These are phyloP conservation scores for Mimosa pudica DNA, from an alignment of 306 rosid species.

Conservation along the genomic window DNA sequence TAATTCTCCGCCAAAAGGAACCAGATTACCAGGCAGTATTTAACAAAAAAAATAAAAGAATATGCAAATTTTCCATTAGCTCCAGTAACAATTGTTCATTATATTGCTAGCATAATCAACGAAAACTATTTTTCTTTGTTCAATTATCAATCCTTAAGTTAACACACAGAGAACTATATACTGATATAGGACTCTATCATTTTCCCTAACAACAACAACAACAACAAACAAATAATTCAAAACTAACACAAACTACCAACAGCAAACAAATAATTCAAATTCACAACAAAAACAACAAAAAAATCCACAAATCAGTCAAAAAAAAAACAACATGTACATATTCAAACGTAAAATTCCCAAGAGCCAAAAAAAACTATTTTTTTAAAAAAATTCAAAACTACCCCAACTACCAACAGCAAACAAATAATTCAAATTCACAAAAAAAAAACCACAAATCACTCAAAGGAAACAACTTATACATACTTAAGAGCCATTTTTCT, in stretches of 20 bases:
- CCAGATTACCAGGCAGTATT: too few relatives aligned
- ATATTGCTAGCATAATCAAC: background rate
- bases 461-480: constrained; percentile 24
- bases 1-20: too few relatives aligned
- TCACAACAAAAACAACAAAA: too few relatives aligned
- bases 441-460: background rate
- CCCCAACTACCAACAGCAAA: constrained; percentile 6
- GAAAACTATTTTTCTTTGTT: background rate
- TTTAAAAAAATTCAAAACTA: background rate
- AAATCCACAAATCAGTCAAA: too few relatives aligned
- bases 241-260: too few relatives aligned
- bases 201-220: too few relatives aligned
- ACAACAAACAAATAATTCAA: too few relatives aligned
- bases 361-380: too few relatives aligned
- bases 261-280: too few relatives aligned
- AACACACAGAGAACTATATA: constrained; percentile 1
- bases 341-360: constrained; percentile 2
- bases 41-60: too few relatives aligned
- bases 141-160: background rate
- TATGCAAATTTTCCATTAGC: background rate
- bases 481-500: constrained; percentile 97
- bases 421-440: background rate
- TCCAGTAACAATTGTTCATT: background rate
- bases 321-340: background rate
- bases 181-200: background rate